Evolutionary conservation across 306 rosid species (phyloP).

Genomic region (Prunus mira): DNA sequence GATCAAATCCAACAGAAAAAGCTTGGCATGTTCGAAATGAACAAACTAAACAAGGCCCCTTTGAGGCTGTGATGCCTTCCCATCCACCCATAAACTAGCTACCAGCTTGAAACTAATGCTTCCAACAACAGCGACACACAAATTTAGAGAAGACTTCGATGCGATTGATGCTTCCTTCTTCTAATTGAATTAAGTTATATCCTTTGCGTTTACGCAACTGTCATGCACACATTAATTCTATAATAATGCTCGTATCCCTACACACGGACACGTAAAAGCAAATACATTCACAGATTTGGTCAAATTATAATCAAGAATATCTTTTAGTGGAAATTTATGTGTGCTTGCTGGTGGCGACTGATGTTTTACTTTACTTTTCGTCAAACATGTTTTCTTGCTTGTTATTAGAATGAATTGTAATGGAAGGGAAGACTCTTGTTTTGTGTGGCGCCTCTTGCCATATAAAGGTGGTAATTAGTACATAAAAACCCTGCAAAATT

Average conservation of each 20-base stretch:
- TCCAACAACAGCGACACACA: background rate
- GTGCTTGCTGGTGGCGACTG: no score
- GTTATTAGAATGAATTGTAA: no score
- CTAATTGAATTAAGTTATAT: background rate
- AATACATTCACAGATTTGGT: background rate
- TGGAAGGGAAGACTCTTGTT: no score
- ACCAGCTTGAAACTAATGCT: background rate
- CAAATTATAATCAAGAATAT: background rate
- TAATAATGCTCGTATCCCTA: no score
- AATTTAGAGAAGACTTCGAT: no score
- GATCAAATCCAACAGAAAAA: background rate
- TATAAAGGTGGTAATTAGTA: no score
- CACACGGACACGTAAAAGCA: background rate
- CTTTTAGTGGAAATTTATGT: no score
- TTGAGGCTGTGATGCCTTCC: background rate
- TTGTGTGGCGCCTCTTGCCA: no score
- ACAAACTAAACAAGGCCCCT: background rate
- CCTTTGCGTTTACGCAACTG: background rate
- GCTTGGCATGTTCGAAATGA: conserved; percentile 21
- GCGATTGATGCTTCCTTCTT: no score
- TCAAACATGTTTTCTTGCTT: no score
- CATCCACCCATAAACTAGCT: background rate
- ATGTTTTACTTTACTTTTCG: no score
- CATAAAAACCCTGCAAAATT: no score
- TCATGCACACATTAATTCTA: background rate